Evolutionary conservation across 805 yeast genomes (phyloP).

Genomic region (Wickerhamiella qilinensis): DNA sequence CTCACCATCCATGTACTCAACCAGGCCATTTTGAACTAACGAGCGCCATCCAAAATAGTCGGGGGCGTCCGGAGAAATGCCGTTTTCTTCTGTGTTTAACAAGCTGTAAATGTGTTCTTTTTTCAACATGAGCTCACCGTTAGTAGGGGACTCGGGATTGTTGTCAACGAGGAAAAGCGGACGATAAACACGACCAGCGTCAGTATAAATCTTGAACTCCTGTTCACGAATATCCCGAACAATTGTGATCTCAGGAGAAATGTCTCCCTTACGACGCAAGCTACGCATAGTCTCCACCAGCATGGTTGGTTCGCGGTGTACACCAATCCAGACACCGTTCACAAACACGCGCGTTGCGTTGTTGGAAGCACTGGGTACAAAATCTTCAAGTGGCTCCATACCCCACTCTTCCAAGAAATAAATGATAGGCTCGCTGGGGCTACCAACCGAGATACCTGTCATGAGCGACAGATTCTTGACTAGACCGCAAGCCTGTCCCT

Average conservation of each 20-base stretch:
- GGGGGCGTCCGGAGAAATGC: conserved; percentile 34
- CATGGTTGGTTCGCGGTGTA: conserved; percentile 89
- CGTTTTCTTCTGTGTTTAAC: conserved; percentile 34
- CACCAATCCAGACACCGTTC: conserved; percentile 99
- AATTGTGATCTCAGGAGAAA: conserved; percentile 89
- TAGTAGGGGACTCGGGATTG: conserved; percentile 31
- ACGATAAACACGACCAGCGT: conserved; percentile 96
- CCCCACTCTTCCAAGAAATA: conserved; percentile 98
- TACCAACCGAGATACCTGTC: conserved; percentile 97
- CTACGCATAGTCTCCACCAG: conserved; percentile 81
- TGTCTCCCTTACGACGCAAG: conserved; percentile 87
- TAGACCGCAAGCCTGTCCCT: conserved; percentile 99
- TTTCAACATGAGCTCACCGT: conserved; percentile 66
- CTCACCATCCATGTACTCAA: conserved; percentile 96
- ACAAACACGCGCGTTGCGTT: conserved; percentile 89
- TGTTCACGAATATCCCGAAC: conserved; percentile 94
- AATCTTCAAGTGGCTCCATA: conserved; percentile 93
- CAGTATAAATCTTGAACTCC: conserved; percentile 91
- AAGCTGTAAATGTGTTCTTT: conserved; percentile 72
- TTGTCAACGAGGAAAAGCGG: conserved; percentile 90
- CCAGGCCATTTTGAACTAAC: conserved; percentile 68
- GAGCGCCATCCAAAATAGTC: conserved; percentile 65
- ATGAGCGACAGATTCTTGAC: conserved; percentile 90
- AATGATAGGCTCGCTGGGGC: conserved; percentile 88
- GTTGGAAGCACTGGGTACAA: conserved; percentile 80